Percentiles rank a stretch among this genome's conserved stretches.
phyloP scores from a whole-genome alignment of 1,139 yeast genomes.

The Suhomyces wounanorum region DNA sequence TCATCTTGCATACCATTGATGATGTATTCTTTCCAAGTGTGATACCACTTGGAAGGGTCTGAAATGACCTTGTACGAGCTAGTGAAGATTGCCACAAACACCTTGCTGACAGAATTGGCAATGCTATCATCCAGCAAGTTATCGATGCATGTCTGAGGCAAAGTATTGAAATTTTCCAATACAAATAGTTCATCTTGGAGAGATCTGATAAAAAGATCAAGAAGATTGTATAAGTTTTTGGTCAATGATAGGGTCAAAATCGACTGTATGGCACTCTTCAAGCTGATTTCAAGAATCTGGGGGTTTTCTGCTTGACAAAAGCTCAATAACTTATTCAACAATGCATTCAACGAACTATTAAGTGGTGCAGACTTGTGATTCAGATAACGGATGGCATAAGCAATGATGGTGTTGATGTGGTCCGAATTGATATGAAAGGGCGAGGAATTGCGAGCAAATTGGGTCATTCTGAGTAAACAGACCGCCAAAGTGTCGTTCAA shows the following conservation, averaged over 20 bases:
- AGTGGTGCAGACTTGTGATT: conserved; percentile 71
- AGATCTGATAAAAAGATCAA: conserved; percentile 53
- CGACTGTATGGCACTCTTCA: neutral
- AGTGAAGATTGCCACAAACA: conserved; percentile 50
- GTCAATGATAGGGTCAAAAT: conserved; percentile 34
- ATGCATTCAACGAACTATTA: conserved; percentile 63
- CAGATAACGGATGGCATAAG: conserved; percentile 66
- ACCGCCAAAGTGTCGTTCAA: conserved; percentile 64
- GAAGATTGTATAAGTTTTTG: conserved; percentile 59
- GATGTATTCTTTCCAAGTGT: conserved; percentile 52
- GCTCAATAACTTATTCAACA: conserved; percentile 53
- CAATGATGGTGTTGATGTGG: conserved; percentile 32
- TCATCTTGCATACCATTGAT: conserved; percentile 31
- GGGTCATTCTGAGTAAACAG: conserved; percentile 60
- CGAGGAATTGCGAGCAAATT: conserved; percentile 20
- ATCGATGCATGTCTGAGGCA: conserved; percentile 47
- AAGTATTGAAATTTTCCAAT: conserved; percentile 43
- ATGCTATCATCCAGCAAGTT: conserved; percentile 59
- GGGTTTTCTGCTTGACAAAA: conserved; percentile 28
- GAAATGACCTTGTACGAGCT: conserved; percentile 19
- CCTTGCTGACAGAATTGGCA: conserved; percentile 69
- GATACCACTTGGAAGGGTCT: conserved; percentile 46
- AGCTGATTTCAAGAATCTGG: conserved; percentile 2
- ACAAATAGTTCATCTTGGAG: conserved; percentile 43
- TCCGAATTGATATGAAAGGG: conserved; percentile 6